Conservation (phyloP, 192 early-diverging fungal species). For the Coemansia sp. region DNA sequence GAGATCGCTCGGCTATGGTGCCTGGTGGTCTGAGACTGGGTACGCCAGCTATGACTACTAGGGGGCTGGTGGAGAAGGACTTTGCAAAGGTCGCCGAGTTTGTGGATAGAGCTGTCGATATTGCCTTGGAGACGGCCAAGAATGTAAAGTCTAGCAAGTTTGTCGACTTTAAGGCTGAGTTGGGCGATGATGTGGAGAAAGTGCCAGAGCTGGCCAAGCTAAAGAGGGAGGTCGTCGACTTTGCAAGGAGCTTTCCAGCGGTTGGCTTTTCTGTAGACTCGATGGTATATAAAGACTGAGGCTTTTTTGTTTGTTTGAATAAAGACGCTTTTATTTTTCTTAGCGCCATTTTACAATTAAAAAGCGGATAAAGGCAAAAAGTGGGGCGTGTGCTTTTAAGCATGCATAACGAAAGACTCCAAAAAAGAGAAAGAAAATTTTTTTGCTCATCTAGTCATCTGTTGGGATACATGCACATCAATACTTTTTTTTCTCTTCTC, state of each 20-base stretch:
- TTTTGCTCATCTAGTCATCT: background rate
- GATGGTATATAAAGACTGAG: slow-evolving; percentile 58
- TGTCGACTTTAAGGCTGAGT: slow-evolving; percentile 83
- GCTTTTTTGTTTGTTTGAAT: background rate
- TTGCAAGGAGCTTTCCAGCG: slow-evolving; percentile 84
- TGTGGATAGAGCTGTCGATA: slow-evolving; percentile 82
- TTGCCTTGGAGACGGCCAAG: slow-evolving; percentile 70
- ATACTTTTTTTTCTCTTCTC: slow-evolving; percentile 4
- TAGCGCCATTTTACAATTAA: background rate
- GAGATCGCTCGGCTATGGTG: slow-evolving; percentile 90
- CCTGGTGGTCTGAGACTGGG: slow-evolving; percentile 94
- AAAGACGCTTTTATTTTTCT: background rate
- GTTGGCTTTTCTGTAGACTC: slow-evolving; percentile 77
- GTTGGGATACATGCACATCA: slow-evolving; percentile 1
- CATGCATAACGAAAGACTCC: background rate
- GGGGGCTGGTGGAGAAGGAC: slow-evolving; percentile 82
- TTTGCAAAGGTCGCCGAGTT: slow-evolving; percentile 86
- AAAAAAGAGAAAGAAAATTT: slow-evolving; percentile 6
- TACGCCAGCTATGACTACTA: slow-evolving; percentile 96
- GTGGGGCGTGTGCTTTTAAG: background rate
- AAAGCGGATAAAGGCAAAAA: background rate
- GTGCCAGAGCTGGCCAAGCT: slow-evolving; percentile 66
- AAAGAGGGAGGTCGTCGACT: slow-evolving; percentile 79
- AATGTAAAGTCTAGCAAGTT: slow-evolving; percentile 74
- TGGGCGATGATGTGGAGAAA: slow-evolving; percentile 66